These are phyloP conservation scores for Euphorbia peplus DNA, from an alignment of 345 rosid genomes.

Conservation along the genomic window DNA sequence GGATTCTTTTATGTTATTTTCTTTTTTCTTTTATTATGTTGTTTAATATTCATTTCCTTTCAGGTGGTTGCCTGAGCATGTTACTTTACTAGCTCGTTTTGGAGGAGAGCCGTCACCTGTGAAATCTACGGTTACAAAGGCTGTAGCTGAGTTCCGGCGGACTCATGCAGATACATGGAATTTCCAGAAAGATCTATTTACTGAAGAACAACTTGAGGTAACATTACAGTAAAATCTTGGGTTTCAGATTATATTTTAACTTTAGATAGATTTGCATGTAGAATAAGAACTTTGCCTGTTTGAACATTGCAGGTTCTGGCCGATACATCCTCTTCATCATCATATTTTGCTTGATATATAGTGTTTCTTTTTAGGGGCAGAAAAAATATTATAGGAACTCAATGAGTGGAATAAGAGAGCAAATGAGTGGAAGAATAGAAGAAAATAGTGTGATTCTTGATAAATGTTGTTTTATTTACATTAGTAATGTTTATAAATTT, in stretches of 20 bases:
- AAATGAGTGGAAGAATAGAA: constrained; percentile 11
- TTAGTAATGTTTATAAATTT: constrained; percentile 9
- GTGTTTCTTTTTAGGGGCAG: constrained; percentile 12
- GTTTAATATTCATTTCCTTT: constrained; percentile 6
- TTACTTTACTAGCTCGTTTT: constrained; percentile 82
- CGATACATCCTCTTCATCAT: constrained; percentile 89
- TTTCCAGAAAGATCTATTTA: constrained; percentile 80
- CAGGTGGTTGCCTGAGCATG: constrained; percentile 96
- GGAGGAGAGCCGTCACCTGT: constrained; percentile 78
- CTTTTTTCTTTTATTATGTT: background rate
- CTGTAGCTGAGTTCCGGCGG: constrained; percentile 93
- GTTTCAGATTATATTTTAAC: background rate
- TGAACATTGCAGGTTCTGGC: constrained; percentile 77
- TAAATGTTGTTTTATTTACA: constrained; percentile 30
- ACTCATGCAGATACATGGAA: constrained; percentile 98
- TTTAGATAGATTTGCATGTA: background rate
- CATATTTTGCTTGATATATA: constrained; percentile 82
- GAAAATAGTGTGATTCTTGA: constrained; percentile 4
- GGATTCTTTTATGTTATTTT: background rate
- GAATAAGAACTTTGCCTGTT: constrained; percentile 1
- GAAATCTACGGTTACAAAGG: constrained; percentile 92
- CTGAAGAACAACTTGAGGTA: constrained; percentile 98
- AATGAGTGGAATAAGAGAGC: constrained; percentile 4
- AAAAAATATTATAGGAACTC: constrained; percentile 20
- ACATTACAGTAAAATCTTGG: background rate